Conservation (phyloP, 192 early-diverging fungal species). For the Chytriomyces sp. region DNA sequence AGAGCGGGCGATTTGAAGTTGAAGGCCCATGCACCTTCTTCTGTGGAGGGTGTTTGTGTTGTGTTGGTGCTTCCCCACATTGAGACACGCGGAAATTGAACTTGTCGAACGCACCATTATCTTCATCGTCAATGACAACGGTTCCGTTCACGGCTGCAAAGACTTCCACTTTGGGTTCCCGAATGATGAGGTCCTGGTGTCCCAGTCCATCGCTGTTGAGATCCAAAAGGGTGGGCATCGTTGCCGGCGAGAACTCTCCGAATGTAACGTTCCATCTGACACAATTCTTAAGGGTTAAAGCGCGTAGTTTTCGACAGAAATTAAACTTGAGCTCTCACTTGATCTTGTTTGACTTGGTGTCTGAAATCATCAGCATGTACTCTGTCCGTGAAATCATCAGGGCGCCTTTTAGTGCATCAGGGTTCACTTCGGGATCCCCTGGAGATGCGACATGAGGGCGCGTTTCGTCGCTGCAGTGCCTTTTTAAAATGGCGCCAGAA, state of each 20-base stretch:
- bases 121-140: conserved; percentile 14
- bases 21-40: conserved; percentile 14
- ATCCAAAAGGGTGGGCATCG: conserved; percentile 4
- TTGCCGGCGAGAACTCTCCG: conserved; percentile 39
- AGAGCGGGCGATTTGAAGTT: conserved; percentile 40
- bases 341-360: conserved; percentile 37
- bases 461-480: conserved; percentile 58
- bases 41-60: neutral
- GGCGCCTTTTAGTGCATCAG: neutral
- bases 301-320: neutral
- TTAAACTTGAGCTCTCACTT: conserved; percentile 23
- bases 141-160: conserved; percentile 6
- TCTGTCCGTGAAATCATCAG: conserved; percentile 37
- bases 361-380: conserved; percentile 64
- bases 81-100: neutral
- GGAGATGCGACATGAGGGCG: too few relatives aligned
- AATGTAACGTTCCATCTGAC: conserved; percentile 46
- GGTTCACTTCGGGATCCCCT: conserved; percentile 28
- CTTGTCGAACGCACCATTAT: conserved; percentile 7
- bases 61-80: neutral
- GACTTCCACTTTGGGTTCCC: neutral
- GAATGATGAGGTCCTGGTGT: neutral
- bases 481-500: conserved; percentile 61
- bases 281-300: neutral
- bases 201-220: neutral